These are phyloP conservation scores for Ceratonia siliqua DNA, from an alignment of 306 rosid species.

Conservation along the genomic window DNA sequence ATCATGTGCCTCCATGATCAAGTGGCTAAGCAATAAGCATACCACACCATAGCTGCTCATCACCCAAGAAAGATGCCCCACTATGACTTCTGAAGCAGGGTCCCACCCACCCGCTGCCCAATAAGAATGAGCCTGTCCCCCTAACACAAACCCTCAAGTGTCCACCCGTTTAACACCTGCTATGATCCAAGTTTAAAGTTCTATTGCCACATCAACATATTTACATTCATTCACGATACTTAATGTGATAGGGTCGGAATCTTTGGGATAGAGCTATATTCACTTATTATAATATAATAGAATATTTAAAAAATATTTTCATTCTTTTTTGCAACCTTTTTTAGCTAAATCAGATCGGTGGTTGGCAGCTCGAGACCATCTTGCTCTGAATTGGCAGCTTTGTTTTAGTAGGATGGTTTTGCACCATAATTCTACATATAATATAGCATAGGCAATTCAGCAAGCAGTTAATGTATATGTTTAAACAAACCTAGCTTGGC, in stretches of 20 bases:
- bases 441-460: background rate
- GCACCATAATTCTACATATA: background rate
- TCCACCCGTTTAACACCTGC: slow-evolving; percentile 35
- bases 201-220: slow-evolving; percentile 26
- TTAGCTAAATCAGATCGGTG: slow-evolving; percentile 10
- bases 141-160: slow-evolving; percentile 35
- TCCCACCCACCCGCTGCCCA: slow-evolving; percentile 65
- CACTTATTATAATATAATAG: background rate
- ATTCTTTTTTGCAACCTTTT: background rate
- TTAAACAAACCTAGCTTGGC: slow-evolving; percentile 19
- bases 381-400: slow-evolving; percentile 5
- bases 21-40: slow-evolving; percentile 43
- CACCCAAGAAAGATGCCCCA: slow-evolving; percentile 61
- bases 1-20: slow-evolving; percentile 78
- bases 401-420: background rate
- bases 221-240: slow-evolving; percentile 23
- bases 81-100: slow-evolving; percentile 42
- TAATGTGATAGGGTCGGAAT: slow-evolving; percentile 11
- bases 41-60: slow-evolving; percentile 47
- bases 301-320: background rate
- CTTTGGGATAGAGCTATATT: background rate
- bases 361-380: slow-evolving; percentile 9
- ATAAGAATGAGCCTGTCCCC: slow-evolving; percentile 51
- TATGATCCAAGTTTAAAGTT: slow-evolving; percentile 25
- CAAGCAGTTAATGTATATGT: background rate